Base-by-base conservation (phyloP, 192 early-diverging fungal species). In the Physocladia obscura region DNA sequence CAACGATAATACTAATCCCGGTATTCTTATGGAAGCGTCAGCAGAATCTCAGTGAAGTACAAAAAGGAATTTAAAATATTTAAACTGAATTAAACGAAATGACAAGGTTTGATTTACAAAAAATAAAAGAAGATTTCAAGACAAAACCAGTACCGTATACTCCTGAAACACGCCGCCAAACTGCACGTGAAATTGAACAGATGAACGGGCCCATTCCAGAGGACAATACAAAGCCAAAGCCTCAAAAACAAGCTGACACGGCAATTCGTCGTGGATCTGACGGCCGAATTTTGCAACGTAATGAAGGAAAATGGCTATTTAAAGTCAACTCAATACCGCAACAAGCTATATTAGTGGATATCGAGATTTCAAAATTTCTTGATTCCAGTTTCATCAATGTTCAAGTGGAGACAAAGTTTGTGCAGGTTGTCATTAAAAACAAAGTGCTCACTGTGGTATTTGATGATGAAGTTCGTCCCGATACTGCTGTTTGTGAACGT, bases 291-390 rank as follows among this genome's bases (percentile, higher is more conserved):
- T 62, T 84, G 2, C 86, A 84, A 65, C 72, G 67, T 48, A 88
- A 88, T 67, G 76, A 88, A 60, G 84, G 84, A 3, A 84, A 81
- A 60, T 86, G 80, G 77, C 13, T 32, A 4, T 82, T 81, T 48
- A 11, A n/a, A 6, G 15, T 24, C 17, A 11, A 24, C 1, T 49
- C 63, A 4, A 44, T 8, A 13, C n/a, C 40, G 40, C 15, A 52
- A 29, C 11, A 32, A 8, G 49, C 63, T 6, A 1, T 65, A 2
- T 65, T 49, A 22, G 62, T 86, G 15, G 47, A 68, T 26, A 74
- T 88, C 3, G 73, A 76, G 40, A 54, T 88, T 0, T 77, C 77
- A 15, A 87, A 84, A 54, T 84, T 76, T 59, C 40, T 88, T 19
- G 82, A 84, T 57, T 77, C 84, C 5, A 76, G 74, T 31, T 69